Evolutionary conservation across 441 rosid species (phyloP), one percentile per base, ranked within the genome.

Genomic region (Viola pubescens): DNA sequence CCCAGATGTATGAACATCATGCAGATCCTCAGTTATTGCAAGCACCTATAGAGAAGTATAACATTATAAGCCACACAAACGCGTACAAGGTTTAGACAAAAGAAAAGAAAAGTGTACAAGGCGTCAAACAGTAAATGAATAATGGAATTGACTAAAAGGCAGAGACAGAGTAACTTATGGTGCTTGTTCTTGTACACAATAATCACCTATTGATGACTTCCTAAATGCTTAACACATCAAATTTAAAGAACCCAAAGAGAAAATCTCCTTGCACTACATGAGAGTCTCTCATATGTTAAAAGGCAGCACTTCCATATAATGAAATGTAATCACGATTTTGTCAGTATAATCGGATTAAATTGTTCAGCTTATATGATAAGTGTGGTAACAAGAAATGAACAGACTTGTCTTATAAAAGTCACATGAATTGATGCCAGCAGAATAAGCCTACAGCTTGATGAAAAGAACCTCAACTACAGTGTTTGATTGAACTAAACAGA

Each of bases 1-100:
- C 69, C 97, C 98, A 72, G 87, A 70, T 55, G 80, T 81, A 76
- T 89, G 82, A 71, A 92, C 94, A 65, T 87, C 98, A 63, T 84
- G 94, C 76, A 92, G 81, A 76, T 87, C 97, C 73, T 83, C 94
- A 48, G 97, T 89, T 66, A 88, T 85, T 60, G 94, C 92, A 72
- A 89, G 81, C 72, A 92, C 94, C 97, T 92, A 75, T 69, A 73
- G 49, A 65, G 65, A 68, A 72, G 67, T 45, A 53, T 47, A 60
- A 70, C 48, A 64, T 45, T 12, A 64, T 72, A 55, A 77, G 41
- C 64, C 61, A 63, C 54, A 55, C 50, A 47, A 11, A 66, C 55
- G 12, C 6, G 19, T 52, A 40, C 42, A 63, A 16, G 45, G 26
- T 19, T 42, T 9, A 42, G 45, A 42, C 7, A 40, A 37, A 8